Evolutionary conservation across 306 rosid genomes (phyloP).

Genomic region (Quercus parvula): DNA sequence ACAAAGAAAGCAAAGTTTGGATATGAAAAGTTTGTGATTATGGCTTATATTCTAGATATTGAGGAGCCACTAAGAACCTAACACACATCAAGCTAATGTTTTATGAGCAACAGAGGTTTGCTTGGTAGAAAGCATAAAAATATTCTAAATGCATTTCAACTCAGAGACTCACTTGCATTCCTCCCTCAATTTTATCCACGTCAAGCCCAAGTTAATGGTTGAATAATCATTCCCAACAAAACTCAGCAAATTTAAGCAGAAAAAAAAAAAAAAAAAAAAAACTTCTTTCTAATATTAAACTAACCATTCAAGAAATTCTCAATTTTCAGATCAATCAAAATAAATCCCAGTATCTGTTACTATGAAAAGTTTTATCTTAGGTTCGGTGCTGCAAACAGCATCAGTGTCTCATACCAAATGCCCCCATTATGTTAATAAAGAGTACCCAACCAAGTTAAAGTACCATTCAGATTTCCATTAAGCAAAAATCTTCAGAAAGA

Average conservation of each 20-base stretch:
- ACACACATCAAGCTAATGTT: background rate
- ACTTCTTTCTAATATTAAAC: background rate
- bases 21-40: background rate
- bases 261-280: background rate
- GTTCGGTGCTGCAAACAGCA: constrained; percentile 10
- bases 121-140: background rate
- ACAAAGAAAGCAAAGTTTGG: background rate
- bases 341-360: background rate
- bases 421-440: background rate
- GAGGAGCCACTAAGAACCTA: background rate
- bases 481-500: constrained; percentile 1
- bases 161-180: background rate
- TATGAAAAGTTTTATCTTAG: constrained; percentile 7
- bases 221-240: background rate
- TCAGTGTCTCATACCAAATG: background rate
- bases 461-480: background rate
- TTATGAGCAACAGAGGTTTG: background rate
- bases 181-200: background rate
- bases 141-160: background rate
- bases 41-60: background rate
- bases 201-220: background rate
- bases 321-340: background rate
- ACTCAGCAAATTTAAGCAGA: background rate
- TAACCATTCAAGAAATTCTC: background rate
- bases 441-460: constrained; percentile 9